Conservation (phyloP, 1,284 basidiomycete species). For the Grifola frondosa region DNA sequence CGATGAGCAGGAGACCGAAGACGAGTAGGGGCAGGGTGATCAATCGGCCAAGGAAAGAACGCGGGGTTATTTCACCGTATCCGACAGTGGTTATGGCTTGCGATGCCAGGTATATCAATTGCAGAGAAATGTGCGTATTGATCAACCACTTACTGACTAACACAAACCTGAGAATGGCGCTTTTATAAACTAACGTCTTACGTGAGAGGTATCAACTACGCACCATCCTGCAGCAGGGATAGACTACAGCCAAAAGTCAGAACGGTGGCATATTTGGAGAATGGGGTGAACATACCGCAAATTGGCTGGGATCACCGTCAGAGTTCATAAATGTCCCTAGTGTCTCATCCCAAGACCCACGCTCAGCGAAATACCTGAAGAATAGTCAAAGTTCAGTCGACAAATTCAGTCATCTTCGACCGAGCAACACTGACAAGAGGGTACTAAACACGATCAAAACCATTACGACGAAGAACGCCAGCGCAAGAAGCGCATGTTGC, state of each 20-base stretch:
- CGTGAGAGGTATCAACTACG: slow-evolving; percentile 13
- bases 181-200: not conserved
- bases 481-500: slow-evolving; percentile 81
- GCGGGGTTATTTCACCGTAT: slow-evolving; percentile 86
- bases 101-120: not conserved
- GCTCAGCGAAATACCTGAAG: slow-evolving; percentile 79
- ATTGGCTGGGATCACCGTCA: slow-evolving; percentile 79
- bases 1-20: slow-evolving; percentile 84
- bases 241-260: slow-evolving; percentile 41
- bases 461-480: slow-evolving; percentile 88
- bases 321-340: slow-evolving; percentile 79
- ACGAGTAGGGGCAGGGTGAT: slow-evolving; percentile 82
- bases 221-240: slow-evolving; percentile 80
- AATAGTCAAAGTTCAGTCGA: not conserved
- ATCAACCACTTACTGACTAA: slow-evolving; percentile 52
- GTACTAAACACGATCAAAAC: slow-evolving; percentile 85
- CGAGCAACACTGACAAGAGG: slow-evolving; percentile 54
- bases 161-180: slow-evolving; percentile 40
- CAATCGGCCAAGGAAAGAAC: slow-evolving; percentile 78
- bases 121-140: not conserved
- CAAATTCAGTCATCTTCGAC: not conserved
- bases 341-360: slow-evolving; percentile 82
- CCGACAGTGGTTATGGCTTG: slow-evolving; percentile 81
- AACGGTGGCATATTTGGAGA: not conserved
- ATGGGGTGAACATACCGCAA: slow-evolving; percentile 48